Evolutionary conservation across 2,329 filamentous ascomycete species (phyloP).

Genomic region (Epichloe elymi): DNA sequence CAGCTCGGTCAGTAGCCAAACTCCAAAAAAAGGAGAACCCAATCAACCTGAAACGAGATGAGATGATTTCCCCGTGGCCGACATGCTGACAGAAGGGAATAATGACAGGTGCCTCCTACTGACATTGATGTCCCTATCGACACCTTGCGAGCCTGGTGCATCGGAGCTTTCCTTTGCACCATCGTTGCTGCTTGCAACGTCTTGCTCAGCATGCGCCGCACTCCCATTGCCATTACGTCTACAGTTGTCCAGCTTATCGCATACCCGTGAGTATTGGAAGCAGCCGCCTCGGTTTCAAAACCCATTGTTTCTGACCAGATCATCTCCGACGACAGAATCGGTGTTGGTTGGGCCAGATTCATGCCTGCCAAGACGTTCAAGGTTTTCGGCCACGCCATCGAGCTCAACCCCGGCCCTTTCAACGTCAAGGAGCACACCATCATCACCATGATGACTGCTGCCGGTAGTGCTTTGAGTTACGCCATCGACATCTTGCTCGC

Average conservation of each 20-base stretch:
- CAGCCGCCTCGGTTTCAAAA: neutral
- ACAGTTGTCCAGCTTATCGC: conserved; percentile 42
- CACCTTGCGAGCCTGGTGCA: conserved; percentile 47
- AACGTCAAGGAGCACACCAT: conserved; percentile 36
- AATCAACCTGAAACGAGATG: too few species aligned
- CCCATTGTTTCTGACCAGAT: neutral
- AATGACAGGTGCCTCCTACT: conserved; percentile 21
- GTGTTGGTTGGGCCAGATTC: conserved; percentile 19
- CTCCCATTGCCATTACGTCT: conserved; percentile 37
- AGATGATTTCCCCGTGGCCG: neutral
- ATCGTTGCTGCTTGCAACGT: conserved; percentile 44
- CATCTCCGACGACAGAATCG: conserved; percentile 10
- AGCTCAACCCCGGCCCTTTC: conserved; percentile 28
- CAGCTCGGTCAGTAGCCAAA: conserved; percentile 9
- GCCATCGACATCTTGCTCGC: conserved; percentile 29
- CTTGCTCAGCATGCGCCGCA: conserved; percentile 35
- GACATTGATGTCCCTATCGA: conserved; percentile 40
- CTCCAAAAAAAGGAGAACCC: too few species aligned
- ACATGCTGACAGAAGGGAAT: neutral
- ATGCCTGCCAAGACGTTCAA: conserved; percentile 19
- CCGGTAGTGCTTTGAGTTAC: conserved; percentile 21
- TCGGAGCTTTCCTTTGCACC: conserved; percentile 44
- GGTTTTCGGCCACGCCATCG: conserved; percentile 19
- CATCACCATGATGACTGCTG: conserved; percentile 32
- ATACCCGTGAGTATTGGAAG: conserved; percentile 26